phyloP scores from a whole-genome alignment of 805 yeast genomes.

The Starmerella sirachaensis region DNA sequence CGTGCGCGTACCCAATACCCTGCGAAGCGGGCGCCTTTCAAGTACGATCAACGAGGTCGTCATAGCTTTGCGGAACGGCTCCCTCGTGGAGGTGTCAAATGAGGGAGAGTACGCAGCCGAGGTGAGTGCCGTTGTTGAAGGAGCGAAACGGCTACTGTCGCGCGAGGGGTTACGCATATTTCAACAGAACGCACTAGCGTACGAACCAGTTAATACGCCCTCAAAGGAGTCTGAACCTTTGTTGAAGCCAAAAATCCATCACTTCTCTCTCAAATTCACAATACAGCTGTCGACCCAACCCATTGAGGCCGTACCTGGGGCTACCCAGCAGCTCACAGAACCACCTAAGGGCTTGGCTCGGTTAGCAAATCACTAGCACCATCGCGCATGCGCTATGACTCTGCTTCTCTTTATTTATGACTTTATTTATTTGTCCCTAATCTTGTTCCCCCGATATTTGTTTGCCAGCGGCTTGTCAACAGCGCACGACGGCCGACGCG shows the following conservation, averaged over 20 bases:
- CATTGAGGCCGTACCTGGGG: neutral
- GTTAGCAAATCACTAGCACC: no score
- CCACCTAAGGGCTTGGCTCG: neutral
- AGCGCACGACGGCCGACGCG: no score
- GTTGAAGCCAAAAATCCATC: constrained; percentile 12
- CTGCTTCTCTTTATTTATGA: no score
- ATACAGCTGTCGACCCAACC: constrained; percentile 7
- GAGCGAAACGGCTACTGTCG: constrained; percentile 5
- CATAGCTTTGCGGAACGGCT: neutral
- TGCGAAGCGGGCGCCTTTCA: constrained; percentile 3
- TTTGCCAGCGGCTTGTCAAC: no score
- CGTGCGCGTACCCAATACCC: constrained; percentile 6
- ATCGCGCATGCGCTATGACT: no score
- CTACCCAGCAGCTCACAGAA: constrained; percentile 4
- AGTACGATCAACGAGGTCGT: constrained; percentile 1
- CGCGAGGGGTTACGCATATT: neutral
- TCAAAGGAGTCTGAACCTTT: constrained; percentile 6
- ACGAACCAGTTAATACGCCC: constrained; percentile 2
- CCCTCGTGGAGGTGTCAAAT: constrained; percentile 4
- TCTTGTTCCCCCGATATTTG: no score
- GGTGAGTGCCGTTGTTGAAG: constrained; percentile 8
- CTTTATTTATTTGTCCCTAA: no score
- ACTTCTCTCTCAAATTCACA: constrained; percentile 1
- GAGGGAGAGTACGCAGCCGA: constrained; percentile 6
- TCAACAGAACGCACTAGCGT: constrained; percentile 7